Conservation (phyloP, 495 filamentous ascomycete species). For the Tetracladium marchalianum region DNA sequence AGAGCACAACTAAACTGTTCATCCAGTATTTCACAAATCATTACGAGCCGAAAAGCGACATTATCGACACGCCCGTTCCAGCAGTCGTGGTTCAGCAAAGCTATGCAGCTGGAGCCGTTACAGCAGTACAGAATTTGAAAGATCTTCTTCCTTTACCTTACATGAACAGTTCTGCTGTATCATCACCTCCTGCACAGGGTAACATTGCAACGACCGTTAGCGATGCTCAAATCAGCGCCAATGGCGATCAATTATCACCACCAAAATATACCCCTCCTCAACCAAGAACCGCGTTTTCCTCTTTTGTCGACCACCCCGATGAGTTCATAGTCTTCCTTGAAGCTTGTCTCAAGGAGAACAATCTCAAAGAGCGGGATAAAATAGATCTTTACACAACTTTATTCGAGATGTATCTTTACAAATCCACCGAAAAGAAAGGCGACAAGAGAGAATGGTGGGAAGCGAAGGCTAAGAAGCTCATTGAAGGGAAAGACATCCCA, state of each 20-base stretch:
- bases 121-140: constrained; percentile 71
- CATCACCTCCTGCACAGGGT: constrained; percentile 31
- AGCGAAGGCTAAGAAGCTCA: constrained; percentile 72
- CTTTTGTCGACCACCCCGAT: constrained; percentile 86
- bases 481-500: constrained; percentile 66
- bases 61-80: constrained; percentile 34
- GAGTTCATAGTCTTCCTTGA: constrained; percentile 90
- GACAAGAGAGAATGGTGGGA: constrained; percentile 75
- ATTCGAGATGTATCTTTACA: constrained; percentile 96
- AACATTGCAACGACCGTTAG: constrained; percentile 27
- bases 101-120: constrained; percentile 49
- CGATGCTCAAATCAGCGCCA: constrained; percentile 24
- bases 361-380: constrained; percentile 57
- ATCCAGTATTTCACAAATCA: constrained; percentile 86
- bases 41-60: constrained; percentile 63
- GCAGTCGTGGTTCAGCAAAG: constrained; percentile 19
- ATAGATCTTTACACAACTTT: constrained; percentile 87
- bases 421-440: constrained; percentile 64
- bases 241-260: constrained; percentile 25
- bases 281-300: constrained; percentile 87
- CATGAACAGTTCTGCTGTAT: constrained; percentile 51
- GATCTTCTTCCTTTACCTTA: constrained; percentile 79
- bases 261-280: constrained; percentile 59
- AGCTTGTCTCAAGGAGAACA: constrained; percentile 59
- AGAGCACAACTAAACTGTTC: constrained; percentile 73